A percentile compares a stretch with the other conserved stretches of the same genome.
Evolutionary conservation across 1,284 basidiomycete genomes (phyloP).

Genomic region (Neolentinus lepideus): DNA sequence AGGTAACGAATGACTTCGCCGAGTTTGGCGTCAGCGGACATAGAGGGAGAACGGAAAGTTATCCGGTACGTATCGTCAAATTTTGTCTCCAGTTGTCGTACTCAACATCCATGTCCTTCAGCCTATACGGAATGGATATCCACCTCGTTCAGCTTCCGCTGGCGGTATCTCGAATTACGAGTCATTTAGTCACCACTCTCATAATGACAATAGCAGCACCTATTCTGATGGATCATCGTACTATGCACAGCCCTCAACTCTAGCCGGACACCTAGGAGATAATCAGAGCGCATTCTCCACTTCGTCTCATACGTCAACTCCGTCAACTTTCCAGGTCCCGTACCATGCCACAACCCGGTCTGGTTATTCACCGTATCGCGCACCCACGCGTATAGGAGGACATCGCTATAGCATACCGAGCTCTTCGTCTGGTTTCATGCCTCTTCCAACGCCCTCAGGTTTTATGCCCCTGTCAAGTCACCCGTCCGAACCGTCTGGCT

Average conservation of each 20-base stretch:
- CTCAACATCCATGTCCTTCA: slow-evolving; percentile 23
- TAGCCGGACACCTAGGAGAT: neutral
- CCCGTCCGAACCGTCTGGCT: slow-evolving; percentile 40
- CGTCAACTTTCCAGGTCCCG: slow-evolving; percentile 6
- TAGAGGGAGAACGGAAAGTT: slow-evolving; percentile 47
- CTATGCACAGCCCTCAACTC: slow-evolving; percentile 5
- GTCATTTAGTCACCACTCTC: neutral
- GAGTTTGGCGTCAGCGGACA: slow-evolving; percentile 52
- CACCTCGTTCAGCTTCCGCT: slow-evolving; percentile 31
- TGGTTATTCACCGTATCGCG: slow-evolving; percentile 18
- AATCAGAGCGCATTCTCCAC: neutral
- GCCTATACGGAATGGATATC: slow-evolving; percentile 18
- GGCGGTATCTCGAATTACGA: slow-evolving; percentile 22
- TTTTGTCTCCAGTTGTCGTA: slow-evolving; percentile 2
- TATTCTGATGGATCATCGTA: slow-evolving; percentile 18
- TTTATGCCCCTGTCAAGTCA: slow-evolving; percentile 21
- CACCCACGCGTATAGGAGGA: slow-evolving; percentile 34
- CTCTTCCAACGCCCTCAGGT: slow-evolving; percentile 13
- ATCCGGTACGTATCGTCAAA: slow-evolving; percentile 43
- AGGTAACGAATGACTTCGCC: slow-evolving; percentile 53
- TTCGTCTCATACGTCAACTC: slow-evolving; percentile 4
- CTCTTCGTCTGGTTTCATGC: slow-evolving; percentile 61
- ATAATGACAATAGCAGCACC: slow-evolving; percentile 4
- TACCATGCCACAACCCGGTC: neutral
- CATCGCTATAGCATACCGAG: slow-evolving; percentile 61